Percentiles rank a stretch among this genome's conserved stretches.
Conservation (phyloP, 192 early-diverging fungal species). For the Polychytrium aggregatum region DNA sequence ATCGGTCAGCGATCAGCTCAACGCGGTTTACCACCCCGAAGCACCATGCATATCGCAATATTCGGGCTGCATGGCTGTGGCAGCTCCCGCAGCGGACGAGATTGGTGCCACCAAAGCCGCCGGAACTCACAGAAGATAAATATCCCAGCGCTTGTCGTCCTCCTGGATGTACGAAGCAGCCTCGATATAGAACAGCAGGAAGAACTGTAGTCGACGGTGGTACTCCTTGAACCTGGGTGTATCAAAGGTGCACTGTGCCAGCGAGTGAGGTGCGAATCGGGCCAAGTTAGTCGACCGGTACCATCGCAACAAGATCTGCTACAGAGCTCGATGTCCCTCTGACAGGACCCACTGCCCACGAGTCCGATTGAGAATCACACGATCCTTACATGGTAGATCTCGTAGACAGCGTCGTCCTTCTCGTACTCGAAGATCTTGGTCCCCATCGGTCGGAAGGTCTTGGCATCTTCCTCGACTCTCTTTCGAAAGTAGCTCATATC, state of each 20-base stretch:
- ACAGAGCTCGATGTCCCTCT: no score
- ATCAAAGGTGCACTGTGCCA: slow-evolving; percentile 41
- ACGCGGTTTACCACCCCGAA: no score
- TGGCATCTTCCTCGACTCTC: slow-evolving; percentile 46
- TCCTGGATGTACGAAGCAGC: slow-evolving; percentile 79
- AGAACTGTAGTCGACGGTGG: slow-evolving; percentile 67
- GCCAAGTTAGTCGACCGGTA: no score
- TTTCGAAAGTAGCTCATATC: slow-evolving; percentile 54
- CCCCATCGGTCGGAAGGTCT: slow-evolving; percentile 64
- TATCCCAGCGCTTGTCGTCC: slow-evolving; percentile 73
- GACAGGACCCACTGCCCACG: no score
- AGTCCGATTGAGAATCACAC: no score
- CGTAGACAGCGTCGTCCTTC: slow-evolving; percentile 36
- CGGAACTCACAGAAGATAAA: slow-evolving; percentile 16
- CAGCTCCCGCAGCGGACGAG: neutral
- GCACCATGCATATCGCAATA: no score
- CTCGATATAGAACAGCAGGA: slow-evolving; percentile 81
- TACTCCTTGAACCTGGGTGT: slow-evolving; percentile 59
- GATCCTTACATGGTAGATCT: slow-evolving; percentile 71
- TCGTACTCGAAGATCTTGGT: slow-evolving; percentile 64
- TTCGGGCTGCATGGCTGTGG: no score
- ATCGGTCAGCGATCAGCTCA: no score
- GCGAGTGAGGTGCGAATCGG: no score
- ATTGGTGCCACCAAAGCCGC: no score
- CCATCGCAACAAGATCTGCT: no score